Conservation (phyloP, 768 basidiomycete genomes). For the Myochromella boudieri region DNA sequence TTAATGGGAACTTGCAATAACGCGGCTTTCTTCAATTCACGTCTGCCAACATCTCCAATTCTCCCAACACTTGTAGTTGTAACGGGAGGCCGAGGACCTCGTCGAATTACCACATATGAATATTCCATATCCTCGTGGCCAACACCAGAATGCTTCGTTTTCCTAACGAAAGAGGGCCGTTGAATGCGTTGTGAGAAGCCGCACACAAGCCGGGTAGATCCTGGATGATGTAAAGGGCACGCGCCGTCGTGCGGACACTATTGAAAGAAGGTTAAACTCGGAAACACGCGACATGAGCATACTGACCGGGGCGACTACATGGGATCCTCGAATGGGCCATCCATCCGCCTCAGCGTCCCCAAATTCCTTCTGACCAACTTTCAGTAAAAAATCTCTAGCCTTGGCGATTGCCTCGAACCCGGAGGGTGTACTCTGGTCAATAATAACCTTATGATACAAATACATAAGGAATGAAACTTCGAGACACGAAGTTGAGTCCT, state of each 20-base stretch:
- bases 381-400: slow-evolving; percentile 73
- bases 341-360: slow-evolving; percentile 41
- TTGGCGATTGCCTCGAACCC: slow-evolving; percentile 82
- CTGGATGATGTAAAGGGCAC: slow-evolving; percentile 75
- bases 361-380: slow-evolving; percentile 58
- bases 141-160: slow-evolving; percentile 80
- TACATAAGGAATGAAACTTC: slow-evolving; percentile 1
- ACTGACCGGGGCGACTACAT: slow-evolving; percentile 87
- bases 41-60: slow-evolving; percentile 51
- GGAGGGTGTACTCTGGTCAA: slow-evolving; percentile 75
- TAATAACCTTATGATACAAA: slow-evolving; percentile 58
- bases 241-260: slow-evolving; percentile 90
- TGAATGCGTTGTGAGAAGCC: slow-evolving; percentile 88
- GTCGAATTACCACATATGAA: slow-evolving; percentile 86
- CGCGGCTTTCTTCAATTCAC: slow-evolving; percentile 37
- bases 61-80: slow-evolving; percentile 43
- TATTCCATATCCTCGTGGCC: slow-evolving; percentile 89
- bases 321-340: slow-evolving; percentile 52
- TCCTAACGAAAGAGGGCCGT: slow-evolving; percentile 80
- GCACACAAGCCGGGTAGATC: slow-evolving; percentile 58
- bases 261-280: slow-evolving; percentile 7
- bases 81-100: slow-evolving; percentile 65
- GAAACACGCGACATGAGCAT: slow-evolving; percentile 9
- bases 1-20: slow-evolving; percentile 28
- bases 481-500: too few species aligned